Conservation (phyloP, 1,284 basidiomycete genomes). For the Cutaneotrichosporon curvatum region DNA sequence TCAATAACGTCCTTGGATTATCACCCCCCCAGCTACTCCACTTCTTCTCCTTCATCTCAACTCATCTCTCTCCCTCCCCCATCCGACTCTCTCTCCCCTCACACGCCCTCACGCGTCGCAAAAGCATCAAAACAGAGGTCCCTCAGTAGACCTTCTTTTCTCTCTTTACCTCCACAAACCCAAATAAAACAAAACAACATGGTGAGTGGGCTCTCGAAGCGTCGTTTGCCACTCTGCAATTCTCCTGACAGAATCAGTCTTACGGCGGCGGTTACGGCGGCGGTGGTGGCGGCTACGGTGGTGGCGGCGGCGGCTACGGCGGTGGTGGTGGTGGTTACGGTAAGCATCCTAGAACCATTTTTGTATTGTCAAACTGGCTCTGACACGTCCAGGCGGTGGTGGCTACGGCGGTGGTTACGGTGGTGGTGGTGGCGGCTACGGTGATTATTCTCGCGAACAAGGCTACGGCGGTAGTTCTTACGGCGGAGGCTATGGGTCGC, state of each 20-base stretch:
- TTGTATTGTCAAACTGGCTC: not conserved
- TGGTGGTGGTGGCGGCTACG: constrained; percentile 21
- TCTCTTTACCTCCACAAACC: too few relatives aligned
- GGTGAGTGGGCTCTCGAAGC: constrained; percentile 1
- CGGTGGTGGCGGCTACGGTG: constrained; percentile 47
- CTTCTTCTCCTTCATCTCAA: too few relatives aligned
- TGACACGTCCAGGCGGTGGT: constrained; percentile 21
- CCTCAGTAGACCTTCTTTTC: too few relatives aligned
- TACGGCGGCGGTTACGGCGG: constrained; percentile 35
- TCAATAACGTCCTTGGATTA: constrained; percentile 1
- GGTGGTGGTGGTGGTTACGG: constrained; percentile 22
- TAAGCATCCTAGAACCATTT: constrained; percentile 11
- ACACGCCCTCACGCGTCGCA: too few relatives aligned
- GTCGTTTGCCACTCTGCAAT: not conserved
- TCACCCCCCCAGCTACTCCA: too few relatives aligned
- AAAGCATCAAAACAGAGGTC: too few relatives aligned
- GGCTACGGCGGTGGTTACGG: constrained; percentile 47
- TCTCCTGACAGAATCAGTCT: too few relatives aligned
- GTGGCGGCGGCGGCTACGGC: constrained; percentile 34
- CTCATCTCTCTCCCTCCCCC: too few relatives aligned
- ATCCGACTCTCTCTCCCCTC: too few relatives aligned
- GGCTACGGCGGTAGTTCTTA: constrained; percentile 17
- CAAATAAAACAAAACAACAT: constrained; percentile 1
- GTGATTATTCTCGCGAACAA: constrained; percentile 18
- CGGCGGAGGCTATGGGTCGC: constrained; percentile 50